Conservation (phyloP, 2,329 filamentous ascomycete genomes). For the Talaromyces piceae region DNA sequence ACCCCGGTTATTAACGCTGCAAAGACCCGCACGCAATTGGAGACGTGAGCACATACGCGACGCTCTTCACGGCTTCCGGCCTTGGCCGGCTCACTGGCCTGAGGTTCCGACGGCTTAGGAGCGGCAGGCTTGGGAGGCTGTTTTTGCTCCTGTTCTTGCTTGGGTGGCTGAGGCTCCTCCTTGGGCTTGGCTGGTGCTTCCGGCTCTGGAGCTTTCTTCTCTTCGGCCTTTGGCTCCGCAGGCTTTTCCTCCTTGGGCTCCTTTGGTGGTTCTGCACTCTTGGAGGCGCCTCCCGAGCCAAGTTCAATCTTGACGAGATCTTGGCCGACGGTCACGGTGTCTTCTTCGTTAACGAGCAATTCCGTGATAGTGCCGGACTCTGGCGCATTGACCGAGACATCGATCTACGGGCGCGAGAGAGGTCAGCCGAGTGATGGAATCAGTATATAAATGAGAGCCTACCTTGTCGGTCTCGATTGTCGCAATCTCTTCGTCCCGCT, state of each 20-base stretch:
- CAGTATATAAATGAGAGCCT: conserved; percentile 13
- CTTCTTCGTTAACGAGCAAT: conserved; percentile 84
- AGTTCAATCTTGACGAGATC: conserved; percentile 79
- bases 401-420: conserved; percentile 56
- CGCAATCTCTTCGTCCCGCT: conserved; percentile 94
- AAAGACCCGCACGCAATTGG: background rate
- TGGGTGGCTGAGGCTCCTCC: conserved; percentile 22
- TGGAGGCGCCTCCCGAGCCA: conserved; percentile 55
- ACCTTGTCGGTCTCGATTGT: conserved; percentile 99
- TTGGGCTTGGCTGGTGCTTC: conserved; percentile 26
- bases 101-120: conserved; percentile 24
- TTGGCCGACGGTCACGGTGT: conserved; percentile 90
- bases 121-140: conserved; percentile 12
- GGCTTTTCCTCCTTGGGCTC: conserved; percentile 46
- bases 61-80: conserved; percentile 78
- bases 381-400: conserved; percentile 91
- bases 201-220: conserved; percentile 1
- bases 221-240: conserved; percentile 23
- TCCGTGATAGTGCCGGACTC: conserved; percentile 87
- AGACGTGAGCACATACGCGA: conserved; percentile 52
- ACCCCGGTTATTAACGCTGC: conserved; percentile 4
- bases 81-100: conserved; percentile 23
- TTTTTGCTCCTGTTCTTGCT: conserved; percentile 22
- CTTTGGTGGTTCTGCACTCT: conserved; percentile 47
- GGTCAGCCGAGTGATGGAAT: conserved; percentile 1